Base-by-base conservation (phyloP, 371 early-diverging fungal species). In the Blyttiomyces sp. region DNA sequence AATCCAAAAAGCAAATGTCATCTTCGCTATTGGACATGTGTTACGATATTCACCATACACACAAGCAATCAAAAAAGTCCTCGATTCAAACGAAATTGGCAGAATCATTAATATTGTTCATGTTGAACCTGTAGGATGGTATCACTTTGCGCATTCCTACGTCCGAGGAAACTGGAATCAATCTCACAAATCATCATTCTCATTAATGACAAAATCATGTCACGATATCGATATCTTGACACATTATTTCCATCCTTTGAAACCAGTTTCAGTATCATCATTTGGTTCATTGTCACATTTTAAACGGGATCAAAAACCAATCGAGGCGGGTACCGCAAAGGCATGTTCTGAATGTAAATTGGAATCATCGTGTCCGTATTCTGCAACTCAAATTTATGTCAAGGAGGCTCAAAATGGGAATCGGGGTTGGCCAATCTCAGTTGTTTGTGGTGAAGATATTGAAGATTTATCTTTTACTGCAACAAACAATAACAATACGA, bases 121-220 rank as follows among this genome's bases (percentile, higher is more conserved):
- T 54, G 33, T 75, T 33, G 79, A 79, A 50, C 77, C 81, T 0
- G 79, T 83, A 3, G 85, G 85, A 1, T 73, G 70, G 63, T 80
- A 68, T 58, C 73, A 85, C 73, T 84, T 74, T 70, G 72, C 69
- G 4, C 74, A 70, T 36, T 63, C 64, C 24, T 84, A 72, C 50
- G 84, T 84, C 11, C 63, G 84, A 3, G 85, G 85, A 1, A 84
- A 81, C 64, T 84, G 83, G 84, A 62, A 66, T 34, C 69, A 71
- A 28, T 75, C 78, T 54, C 64, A 68, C 3, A 63, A 72, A 16
- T 55, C 77, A 3, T 69, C 76, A 7, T 80, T 79, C 54, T 71
- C 77, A 2, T 64, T 85, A 30, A 77, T 85, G 82, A 74, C 78
- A 26, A 85, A 85, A 57, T 70, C 69, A 45, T 72, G 72, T 46